Conservation (phyloP, 371 early-diverging fungal genomes). For the Syncephalastrum sp. region DNA sequence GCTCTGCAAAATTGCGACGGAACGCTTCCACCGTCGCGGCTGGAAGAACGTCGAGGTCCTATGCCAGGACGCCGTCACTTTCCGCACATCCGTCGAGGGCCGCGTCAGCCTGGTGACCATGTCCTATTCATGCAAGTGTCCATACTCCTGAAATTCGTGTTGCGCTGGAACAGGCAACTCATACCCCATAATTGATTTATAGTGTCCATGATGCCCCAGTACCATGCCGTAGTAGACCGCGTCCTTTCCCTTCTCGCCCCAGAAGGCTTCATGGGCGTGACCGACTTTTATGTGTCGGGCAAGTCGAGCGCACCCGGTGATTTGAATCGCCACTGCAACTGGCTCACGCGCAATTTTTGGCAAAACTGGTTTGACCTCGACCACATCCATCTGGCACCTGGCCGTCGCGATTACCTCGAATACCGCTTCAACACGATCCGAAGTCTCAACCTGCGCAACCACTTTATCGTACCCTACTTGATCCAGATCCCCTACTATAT, state of each 20-base stretch:
- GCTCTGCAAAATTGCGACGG: conserved; percentile 75
- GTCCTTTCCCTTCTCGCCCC: conserved; percentile 61
- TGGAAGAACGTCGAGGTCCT: conserved; percentile 81
- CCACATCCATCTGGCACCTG: conserved; percentile 75
- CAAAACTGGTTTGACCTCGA: conserved; percentile 77
- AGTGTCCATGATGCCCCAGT: conserved; percentile 83
- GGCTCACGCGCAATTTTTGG: conserved; percentile 85
- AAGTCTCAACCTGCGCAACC: conserved; percentile 70
- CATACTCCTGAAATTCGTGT: neutral
- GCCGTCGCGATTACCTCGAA: conserved; percentile 84
- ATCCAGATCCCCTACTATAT: conserved; percentile 87
- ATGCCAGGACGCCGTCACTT: conserved; percentile 77
- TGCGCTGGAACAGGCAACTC: neutral
- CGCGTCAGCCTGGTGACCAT: conserved; percentile 76
- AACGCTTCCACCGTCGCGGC: conserved; percentile 69
- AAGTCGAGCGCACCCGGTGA: conserved; percentile 57
- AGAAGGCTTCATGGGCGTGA: conserved; percentile 75
- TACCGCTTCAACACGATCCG: conserved; percentile 80
- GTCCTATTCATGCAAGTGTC: conserved; percentile 71
- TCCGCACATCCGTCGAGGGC: conserved; percentile 66
- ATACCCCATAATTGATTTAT: too few relatives aligned
- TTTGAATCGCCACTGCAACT: conserved; percentile 62
- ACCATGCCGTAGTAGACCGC: conserved; percentile 71
- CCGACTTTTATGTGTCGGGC: conserved; percentile 78
- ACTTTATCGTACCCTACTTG: conserved; percentile 68